A percentile compares a stretch with the other conserved stretches of the same genome.
These are phyloP conservation scores for Penicillium riverlandense DNA, from an alignment of 495 filamentous ascomycete species.

Conservation along the genomic window DNA sequence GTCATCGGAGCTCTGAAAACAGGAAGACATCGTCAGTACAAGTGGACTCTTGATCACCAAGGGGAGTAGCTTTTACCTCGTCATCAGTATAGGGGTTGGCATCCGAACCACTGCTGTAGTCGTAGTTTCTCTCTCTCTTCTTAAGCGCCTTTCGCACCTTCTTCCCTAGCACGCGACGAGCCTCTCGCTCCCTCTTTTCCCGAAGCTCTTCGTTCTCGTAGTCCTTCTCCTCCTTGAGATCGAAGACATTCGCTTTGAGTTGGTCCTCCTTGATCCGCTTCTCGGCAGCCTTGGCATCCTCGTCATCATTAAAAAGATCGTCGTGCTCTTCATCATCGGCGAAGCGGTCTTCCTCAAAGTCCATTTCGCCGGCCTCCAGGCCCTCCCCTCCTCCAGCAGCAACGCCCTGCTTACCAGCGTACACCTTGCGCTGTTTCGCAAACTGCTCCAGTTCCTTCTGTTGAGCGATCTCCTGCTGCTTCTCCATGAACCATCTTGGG, in stretches of 20 bases:
- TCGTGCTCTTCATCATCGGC: slow-evolving; percentile 83
- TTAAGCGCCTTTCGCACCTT: slow-evolving; percentile 68
- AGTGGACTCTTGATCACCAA: neutral
- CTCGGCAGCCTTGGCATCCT: slow-evolving; percentile 81
- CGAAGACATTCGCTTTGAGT: slow-evolving; percentile 78
- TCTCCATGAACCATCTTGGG: slow-evolving; percentile 73
- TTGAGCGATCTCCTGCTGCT: slow-evolving; percentile 40
- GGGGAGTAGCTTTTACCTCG: slow-evolving; percentile 22
- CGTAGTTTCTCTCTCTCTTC: slow-evolving; percentile 76
- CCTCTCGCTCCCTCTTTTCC: slow-evolving; percentile 59
- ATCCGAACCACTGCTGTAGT: slow-evolving; percentile 71
- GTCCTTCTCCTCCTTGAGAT: slow-evolving; percentile 75
- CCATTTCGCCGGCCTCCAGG: slow-evolving; percentile 51
- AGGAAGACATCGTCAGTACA: neutral
- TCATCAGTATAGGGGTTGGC: slow-evolving; percentile 67
- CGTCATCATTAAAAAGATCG: slow-evolving; percentile 76
- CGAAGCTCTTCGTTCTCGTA: slow-evolving; percentile 73
- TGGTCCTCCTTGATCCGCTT: slow-evolving; percentile 82
- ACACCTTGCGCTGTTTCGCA: slow-evolving; percentile 40
- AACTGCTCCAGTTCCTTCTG: slow-evolving; percentile 44
- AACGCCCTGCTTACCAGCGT: slow-evolving; percentile 32
- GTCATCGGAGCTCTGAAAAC: slow-evolving; percentile 33
- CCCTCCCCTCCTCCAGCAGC: slow-evolving; percentile 32
- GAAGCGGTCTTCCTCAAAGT: slow-evolving; percentile 62
- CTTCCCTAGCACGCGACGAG: slow-evolving; percentile 63